These are phyloP conservation scores for Bidens hawaiensis DNA, from an alignment of 140 eudicot genomes.

Conservation along the genomic window DNA sequence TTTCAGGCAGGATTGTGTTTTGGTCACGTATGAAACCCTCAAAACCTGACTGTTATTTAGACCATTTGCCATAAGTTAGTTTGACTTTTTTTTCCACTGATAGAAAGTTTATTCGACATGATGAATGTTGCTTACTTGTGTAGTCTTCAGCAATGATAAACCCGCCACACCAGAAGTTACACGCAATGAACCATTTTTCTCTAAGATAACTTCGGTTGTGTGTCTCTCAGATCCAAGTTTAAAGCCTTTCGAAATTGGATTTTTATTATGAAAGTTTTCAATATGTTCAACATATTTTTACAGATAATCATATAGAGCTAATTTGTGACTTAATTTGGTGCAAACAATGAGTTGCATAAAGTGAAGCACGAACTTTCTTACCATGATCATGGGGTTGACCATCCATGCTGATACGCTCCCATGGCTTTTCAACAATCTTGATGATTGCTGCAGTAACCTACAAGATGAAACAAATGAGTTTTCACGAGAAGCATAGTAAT, in stretches of 20 bases:
- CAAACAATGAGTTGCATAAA: not conserved
- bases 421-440: slow-evolving; percentile 81
- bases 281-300: not conserved
- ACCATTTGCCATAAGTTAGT: slow-evolving; percentile 10
- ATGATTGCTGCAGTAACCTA: slow-evolving; percentile 80
- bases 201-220: slow-evolving; percentile 62
- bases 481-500: not conserved
- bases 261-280: not conserved
- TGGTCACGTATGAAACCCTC: slow-evolving; percentile 81
- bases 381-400: slow-evolving; percentile 92
- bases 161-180: slow-evolving; percentile 87
- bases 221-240: slow-evolving; percentile 97
- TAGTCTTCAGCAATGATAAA: slow-evolving; percentile 80
- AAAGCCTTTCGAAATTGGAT: slow-evolving; percentile 43
- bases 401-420: slow-evolving; percentile 71
- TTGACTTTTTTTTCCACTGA: not conserved
- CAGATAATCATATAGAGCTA: not conserved
- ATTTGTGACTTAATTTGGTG: not conserved
- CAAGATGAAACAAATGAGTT: not conserved
- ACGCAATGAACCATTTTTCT: slow-evolving; percentile 54
- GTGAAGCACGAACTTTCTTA: slow-evolving; percentile 26
- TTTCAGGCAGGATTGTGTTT: slow-evolving; percentile 58
- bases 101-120: too few species aligned
- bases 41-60: slow-evolving; percentile 75
- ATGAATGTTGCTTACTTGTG: slow-evolving; percentile 48